Percentiles rank a stretch among this genome's conserved stretches.
Evolutionary conservation across 768 basidiomycete genomes (phyloP).

Genomic region (Antrodiella citrinella): DNA sequence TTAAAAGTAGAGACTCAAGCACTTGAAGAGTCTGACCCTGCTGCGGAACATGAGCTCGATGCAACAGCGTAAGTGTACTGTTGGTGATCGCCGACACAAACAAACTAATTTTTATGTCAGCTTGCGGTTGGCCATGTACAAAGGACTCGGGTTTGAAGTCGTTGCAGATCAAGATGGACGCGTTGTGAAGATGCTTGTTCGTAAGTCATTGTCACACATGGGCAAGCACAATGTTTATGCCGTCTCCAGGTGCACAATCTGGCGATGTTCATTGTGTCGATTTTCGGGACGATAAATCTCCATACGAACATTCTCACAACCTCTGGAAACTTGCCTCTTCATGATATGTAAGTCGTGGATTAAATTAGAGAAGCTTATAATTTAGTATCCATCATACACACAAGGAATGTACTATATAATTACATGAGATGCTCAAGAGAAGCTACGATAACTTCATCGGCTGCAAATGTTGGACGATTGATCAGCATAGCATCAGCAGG

Average conservation of each 20-base stretch:
- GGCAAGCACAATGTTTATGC: neutral
- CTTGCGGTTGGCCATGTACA: slow-evolving; percentile 59
- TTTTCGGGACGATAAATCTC: slow-evolving; percentile 21
- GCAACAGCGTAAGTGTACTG: slow-evolving; percentile 53
- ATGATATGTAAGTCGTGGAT: slow-evolving; percentile 19
- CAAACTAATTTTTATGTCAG: slow-evolving; percentile 28
- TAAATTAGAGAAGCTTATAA: too few species aligned
- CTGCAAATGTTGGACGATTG: too few species aligned
- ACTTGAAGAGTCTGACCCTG: slow-evolving; percentile 65
- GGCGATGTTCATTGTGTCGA: slow-evolving; percentile 31
- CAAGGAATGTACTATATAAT: too few species aligned
- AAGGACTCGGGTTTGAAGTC: slow-evolving; percentile 65
- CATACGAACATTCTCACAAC: slow-evolving; percentile 22
- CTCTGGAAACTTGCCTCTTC: slow-evolving; percentile 30
- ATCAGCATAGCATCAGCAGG: too few species aligned
- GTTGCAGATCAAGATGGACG: slow-evolving; percentile 44
- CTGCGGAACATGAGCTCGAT: slow-evolving; percentile 65
- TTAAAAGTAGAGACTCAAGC: slow-evolving; percentile 56
- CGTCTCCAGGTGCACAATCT: slow-evolving; percentile 35
- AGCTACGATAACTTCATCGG: too few species aligned
- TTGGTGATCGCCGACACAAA: too few species aligned
- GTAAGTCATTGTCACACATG: slow-evolving; percentile 33
- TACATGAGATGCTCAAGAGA: too few species aligned
- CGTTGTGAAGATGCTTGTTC: slow-evolving; percentile 55
- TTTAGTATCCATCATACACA: too few species aligned